Evolutionary conservation across 2,329 filamentous ascomycete species (phyloP), one percentile per base, ranked within the genome.

Genomic region (Colletotrichum australisinense): DNA sequence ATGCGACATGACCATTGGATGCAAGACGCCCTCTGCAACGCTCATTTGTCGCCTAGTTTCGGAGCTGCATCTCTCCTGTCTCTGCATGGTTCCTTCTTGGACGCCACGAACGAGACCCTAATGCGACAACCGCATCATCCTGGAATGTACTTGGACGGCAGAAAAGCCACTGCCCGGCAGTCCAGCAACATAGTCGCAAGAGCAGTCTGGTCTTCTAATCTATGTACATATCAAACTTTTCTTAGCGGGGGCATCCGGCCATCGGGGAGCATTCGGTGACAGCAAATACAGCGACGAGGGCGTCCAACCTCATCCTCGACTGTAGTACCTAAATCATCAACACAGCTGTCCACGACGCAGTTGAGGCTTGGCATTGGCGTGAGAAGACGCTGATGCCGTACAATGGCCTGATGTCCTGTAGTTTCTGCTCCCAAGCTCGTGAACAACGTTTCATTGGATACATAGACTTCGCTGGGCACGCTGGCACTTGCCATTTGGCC

Each of bases 31-130:
- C 9, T 56, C 56, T 52, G 67, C 67, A 42, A 22, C 28, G 19
- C n/a, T 19, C 19, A 65, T 65, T 70, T 55, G 70, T 12, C 67
- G 49, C 67, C 46, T 60, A 67, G 55, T 28, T 24, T 62, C 26
- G 60, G 60, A 65, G 70, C 67, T 70, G 67, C 70, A 62, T 70
- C 30, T 56, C 60, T 73, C 53, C 67, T 60, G 66, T 65, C 56
- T 73, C 70, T 73, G 67, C 55, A 66, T 73, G 57, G 60, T 73
- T 70, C 58, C 70, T 59, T 73, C 69, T 65, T 30, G 35, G 42
- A 65, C 55, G 67, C 70, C 67, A 66, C 42, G 32, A 55, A 69
- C 55, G 24, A 69, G 58, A 46, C 69, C 59, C 66, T 72, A 69
- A 64, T 69, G 69, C 69, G 63, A 19, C 60, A 73, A 58, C 70